Evolutionary conservation across 2,329 filamentous ascomycete genomes (phyloP), one percentile per base, ranked within the genome.

Genomic region (Sporothrix mexicana): DNA sequence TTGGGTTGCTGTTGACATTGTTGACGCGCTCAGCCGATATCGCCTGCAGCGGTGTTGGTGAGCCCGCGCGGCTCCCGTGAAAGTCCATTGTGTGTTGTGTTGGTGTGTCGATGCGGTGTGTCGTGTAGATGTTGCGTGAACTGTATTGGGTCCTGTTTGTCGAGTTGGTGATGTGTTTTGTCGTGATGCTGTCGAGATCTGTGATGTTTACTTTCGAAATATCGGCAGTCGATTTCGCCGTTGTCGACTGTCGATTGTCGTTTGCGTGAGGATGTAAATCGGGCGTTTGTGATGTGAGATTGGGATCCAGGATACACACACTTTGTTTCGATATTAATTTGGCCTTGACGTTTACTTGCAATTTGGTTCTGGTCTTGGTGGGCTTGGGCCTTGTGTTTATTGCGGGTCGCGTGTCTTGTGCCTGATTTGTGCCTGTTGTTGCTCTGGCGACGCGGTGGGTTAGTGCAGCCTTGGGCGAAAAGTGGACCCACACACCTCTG

Each of bases 1-100:
- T 36, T 36, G 30, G 7, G 30, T 17, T 82, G 79, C 74, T 83
- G 82, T 75, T 85, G 83, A 36, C 30, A 36, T 36, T 36, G 78
- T 92, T 91, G 73, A 88, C 85, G 77, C 90, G 89, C 77, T 92
- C 90, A 10, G 90, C 89, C 23, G 91, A 90, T 69, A 88, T 83
- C 49, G 86, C 83, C 75, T 89, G 88, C 67, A 92, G 84, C 70
- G 91, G 88, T 75, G 77, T 77, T 36, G 88, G 84, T 74, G 88
- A 87, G 77, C 85, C 85, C 74, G 85, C 82, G 76, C 85, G 85
- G 79, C 86, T 87, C 77, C 82, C 81, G 75, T 78, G 80, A 73
- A 76, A 74, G 75, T 85, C 84, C 84, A 86, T 86, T 62, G 20
- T 20, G 15, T 30, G 36, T 55, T 43, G 12, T 23, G 55, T n/a